Percentiles rank a stretch among this genome's conserved stretches.
Evolutionary conservation across 1,284 basidiomycete genomes (phyloP).

Genomic region (Stereum hirsutum): DNA sequence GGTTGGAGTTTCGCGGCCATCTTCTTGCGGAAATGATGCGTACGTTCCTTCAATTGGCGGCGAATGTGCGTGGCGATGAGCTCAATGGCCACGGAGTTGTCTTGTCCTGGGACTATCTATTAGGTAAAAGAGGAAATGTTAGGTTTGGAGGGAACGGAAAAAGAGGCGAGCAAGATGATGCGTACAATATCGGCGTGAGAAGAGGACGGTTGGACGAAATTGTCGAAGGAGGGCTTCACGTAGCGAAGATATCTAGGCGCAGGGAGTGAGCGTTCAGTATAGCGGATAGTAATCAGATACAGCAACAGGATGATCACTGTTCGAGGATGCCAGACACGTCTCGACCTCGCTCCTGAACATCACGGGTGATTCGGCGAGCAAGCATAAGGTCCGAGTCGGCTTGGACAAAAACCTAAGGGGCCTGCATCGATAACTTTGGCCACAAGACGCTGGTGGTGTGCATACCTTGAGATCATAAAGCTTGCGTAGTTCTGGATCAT

Average conservation of each 20-base stretch:
- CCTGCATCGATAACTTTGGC: slow-evolving; percentile 2
- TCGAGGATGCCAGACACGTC: slow-evolving; percentile 83
- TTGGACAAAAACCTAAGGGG: slow-evolving; percentile 64
- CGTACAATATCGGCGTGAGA: slow-evolving; percentile 83
- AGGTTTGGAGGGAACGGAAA: not conserved
- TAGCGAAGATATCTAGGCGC: slow-evolving; percentile 71
- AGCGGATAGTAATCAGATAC: not conserved
- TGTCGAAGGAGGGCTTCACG: slow-evolving; percentile 91
- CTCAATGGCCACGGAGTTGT: slow-evolving; percentile 88
- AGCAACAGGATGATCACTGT: slow-evolving; percentile 48
- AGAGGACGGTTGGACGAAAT: slow-evolving; percentile 88
- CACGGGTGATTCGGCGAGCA: slow-evolving; percentile 82
- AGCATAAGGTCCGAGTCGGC: slow-evolving; percentile 98
- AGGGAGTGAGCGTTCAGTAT: slow-evolving; percentile 6
- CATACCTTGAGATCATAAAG: slow-evolving; percentile 88
- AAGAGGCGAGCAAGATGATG: slow-evolving; percentile 2
- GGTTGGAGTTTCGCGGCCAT: slow-evolving; percentile 36
- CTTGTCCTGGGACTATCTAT: slow-evolving; percentile 85
- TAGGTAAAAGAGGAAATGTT: not conserved
- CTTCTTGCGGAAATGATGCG: slow-evolving; percentile 64
- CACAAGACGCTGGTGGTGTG: slow-evolving; percentile 10
- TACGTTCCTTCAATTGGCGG: slow-evolving; percentile 74
- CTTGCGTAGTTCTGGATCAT: slow-evolving; percentile 69
- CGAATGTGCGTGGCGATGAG: slow-evolving; percentile 89
- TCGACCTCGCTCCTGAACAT: slow-evolving; percentile 83